A percentile compares a stretch with the other conserved stretches of the same genome.
Evolutionary conservation across 2,329 filamentous ascomycete genomes (phyloP).

Genomic region (Lojkania enalia): DNA sequence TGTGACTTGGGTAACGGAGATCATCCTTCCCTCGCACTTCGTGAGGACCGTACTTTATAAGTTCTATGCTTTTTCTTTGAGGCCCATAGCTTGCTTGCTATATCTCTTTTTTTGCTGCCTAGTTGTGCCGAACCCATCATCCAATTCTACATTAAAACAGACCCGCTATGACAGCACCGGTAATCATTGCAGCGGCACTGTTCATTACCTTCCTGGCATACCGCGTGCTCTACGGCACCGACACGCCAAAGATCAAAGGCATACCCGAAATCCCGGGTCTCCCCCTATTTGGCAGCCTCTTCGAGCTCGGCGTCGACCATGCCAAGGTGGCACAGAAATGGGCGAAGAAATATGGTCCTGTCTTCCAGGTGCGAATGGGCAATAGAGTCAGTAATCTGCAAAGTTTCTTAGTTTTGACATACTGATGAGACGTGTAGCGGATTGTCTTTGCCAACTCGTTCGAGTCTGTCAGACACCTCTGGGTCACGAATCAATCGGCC

Average conservation of each 20-base stretch:
- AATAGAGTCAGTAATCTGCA: slow-evolving; percentile 57
- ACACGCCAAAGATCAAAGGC: slow-evolving; percentile 54
- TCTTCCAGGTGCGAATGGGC: slow-evolving; percentile 61
- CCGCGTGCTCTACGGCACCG: slow-evolving; percentile 50
- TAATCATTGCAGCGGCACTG: slow-evolving; percentile 48
- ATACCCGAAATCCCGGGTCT: slow-evolving; percentile 53
- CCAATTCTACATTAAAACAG: too few relatives aligned
- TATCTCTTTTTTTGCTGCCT: too few relatives aligned
- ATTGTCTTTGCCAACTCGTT: slow-evolving; percentile 81
- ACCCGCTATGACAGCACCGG: slow-evolving; percentile 41
- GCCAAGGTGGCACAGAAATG: slow-evolving; percentile 51
- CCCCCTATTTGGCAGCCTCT: slow-evolving; percentile 52
- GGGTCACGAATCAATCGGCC: slow-evolving; percentile 77
- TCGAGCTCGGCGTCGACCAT: slow-evolving; percentile 52
- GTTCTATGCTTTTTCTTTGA: too few relatives aligned
- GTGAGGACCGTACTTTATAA: too few relatives aligned
- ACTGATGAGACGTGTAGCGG: slow-evolving; percentile 50
- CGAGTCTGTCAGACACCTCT: slow-evolving; percentile 71
- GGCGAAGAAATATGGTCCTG: slow-evolving; percentile 54
- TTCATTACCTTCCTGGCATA: slow-evolving; percentile 47
- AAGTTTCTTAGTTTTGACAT: not conserved
- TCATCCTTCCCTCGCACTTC: too few relatives aligned
- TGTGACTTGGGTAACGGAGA: too few relatives aligned
- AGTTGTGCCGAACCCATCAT: too few relatives aligned
- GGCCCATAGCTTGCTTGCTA: too few relatives aligned